Evolutionary conservation across 2,329 filamentous ascomycete species (phyloP).

Genomic region (Thielaviopsis cerberus): DNA sequence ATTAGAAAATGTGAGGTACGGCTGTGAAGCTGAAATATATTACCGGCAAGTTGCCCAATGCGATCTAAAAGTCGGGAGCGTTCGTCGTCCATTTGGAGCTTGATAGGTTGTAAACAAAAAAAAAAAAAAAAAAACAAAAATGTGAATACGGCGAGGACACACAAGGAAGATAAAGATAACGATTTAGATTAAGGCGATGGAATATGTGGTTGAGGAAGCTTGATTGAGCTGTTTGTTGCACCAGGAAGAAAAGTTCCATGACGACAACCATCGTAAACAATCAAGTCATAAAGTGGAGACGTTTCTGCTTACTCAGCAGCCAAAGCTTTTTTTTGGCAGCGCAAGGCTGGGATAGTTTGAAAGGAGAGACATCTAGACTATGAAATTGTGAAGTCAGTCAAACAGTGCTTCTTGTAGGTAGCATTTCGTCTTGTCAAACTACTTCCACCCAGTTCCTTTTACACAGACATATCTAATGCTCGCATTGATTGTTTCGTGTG

Average conservation of each 20-base stretch:
- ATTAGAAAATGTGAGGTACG: slow-evolving; percentile 14
- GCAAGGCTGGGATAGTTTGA: background rate
- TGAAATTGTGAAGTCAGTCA: too few relatives aligned
- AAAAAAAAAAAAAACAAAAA: background rate
- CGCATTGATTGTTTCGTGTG: too few relatives aligned
- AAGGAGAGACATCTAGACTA: background rate
- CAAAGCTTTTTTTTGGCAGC: background rate
- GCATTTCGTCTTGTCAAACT: too few relatives aligned
- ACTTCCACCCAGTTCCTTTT: too few relatives aligned
- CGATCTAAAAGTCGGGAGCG: slow-evolving; percentile 31
- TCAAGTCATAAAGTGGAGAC: background rate
- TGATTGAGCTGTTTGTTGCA: background rate
- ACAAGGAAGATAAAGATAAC: background rate
- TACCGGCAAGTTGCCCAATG: slow-evolving; percentile 34
- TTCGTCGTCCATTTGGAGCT: slow-evolving; percentile 23
- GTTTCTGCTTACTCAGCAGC: background rate
- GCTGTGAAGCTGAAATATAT: slow-evolving; percentile 10
- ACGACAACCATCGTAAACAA: background rate
- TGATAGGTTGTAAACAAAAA: background rate
- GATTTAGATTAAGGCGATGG: background rate
- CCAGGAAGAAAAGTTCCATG: background rate
- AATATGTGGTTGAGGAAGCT: background rate
- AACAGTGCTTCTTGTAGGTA: too few relatives aligned
- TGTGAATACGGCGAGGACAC: background rate
- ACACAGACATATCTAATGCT: too few relatives aligned